Evolutionary conservation across 2,329 filamentous ascomycete genomes (phyloP).

Genomic region (Beauveria sp.): DNA sequence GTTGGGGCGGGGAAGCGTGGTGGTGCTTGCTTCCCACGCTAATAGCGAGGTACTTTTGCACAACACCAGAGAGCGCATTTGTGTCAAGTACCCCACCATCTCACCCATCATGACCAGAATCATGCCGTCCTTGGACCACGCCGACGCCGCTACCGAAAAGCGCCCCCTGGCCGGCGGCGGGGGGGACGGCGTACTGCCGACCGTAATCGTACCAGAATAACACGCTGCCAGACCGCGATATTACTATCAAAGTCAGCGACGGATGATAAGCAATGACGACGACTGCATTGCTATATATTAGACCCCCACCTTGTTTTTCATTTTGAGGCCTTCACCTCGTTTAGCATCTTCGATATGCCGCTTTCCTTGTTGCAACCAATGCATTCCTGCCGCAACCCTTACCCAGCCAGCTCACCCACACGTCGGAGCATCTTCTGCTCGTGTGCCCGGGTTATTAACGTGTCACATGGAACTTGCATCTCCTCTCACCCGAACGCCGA

Average conservation of each 20-base stretch:
- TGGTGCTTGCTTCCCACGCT: neutral
- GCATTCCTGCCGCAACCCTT: neutral
- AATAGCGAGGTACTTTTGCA: neutral
- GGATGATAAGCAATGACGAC: neutral
- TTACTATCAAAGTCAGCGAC: neutral
- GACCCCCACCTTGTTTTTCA: neutral
- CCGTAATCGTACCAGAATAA: neutral
- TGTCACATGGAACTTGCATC: slow-evolving; percentile 6
- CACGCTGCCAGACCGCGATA: neutral
- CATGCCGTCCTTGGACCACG: neutral
- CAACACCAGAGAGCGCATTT: too few species aligned
- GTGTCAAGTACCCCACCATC: neutral
- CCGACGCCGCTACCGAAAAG: neutral
- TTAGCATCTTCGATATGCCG: neutral
- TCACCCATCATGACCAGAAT: neutral
- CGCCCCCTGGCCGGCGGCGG: neutral
- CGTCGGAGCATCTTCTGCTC: neutral
- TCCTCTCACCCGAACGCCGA: neutral
- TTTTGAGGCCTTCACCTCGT: neutral
- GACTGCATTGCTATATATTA: neutral
- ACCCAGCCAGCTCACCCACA: slow-evolving; percentile 1
- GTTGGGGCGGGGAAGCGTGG: slow-evolving; percentile 7
- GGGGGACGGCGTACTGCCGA: neutral
- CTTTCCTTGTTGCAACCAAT: neutral
- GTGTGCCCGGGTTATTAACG: slow-evolving; percentile 8